phyloP scores from a whole-genome alignment of 148 eudicot species.

The Selenicereus undatus region DNA sequence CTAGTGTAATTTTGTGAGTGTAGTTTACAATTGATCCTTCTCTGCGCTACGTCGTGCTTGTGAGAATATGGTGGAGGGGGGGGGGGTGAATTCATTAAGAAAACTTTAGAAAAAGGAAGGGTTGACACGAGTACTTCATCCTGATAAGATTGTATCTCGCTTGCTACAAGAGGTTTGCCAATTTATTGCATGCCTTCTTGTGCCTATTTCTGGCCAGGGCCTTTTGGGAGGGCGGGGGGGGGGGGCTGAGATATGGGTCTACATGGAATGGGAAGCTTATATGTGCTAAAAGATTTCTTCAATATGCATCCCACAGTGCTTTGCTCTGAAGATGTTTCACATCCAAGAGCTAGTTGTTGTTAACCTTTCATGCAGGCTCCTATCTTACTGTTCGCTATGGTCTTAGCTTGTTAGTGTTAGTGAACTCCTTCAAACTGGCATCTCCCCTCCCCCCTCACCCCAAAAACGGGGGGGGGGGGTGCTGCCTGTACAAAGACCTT shows the following conservation, averaged over 20 bases:
- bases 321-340: not conserved
- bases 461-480: not conserved
- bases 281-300: not conserved
- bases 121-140: not conserved
- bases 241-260: not conserved
- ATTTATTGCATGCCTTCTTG: not conserved
- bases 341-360: not conserved
- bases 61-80: too few relatives aligned
- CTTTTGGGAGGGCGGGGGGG: not conserved
- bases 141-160: not conserved
- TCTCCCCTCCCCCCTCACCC: too few relatives aligned
- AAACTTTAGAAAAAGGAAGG: not conserved
- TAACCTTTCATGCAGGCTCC: not conserved
- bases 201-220: not conserved
- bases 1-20: not conserved
- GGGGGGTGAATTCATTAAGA: not conserved
- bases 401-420: not conserved
- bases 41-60: not conserved
- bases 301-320: not conserved
- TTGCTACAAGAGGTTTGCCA: too few relatives aligned
- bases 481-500: not conserved
- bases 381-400: not conserved
- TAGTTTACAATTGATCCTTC: not conserved
- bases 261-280: not conserved
- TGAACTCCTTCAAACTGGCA: not conserved